These are phyloP conservation scores for Ballota nigra DNA, from an alignment of 257 asterid genomes.

Conservation along the genomic window DNA sequence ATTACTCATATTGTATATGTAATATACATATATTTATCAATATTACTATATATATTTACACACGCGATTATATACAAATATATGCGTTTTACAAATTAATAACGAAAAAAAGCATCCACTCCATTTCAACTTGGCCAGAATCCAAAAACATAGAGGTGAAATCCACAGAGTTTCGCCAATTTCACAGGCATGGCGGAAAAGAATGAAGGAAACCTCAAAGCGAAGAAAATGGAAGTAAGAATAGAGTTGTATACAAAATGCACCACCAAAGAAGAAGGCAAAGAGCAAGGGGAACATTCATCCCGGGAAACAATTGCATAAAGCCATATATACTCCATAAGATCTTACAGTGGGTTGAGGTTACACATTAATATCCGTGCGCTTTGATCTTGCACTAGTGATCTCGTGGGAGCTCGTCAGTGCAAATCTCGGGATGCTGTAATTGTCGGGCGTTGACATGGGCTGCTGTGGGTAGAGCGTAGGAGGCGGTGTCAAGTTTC, in stretches of 20 bases:
- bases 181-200: not conserved
- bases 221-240: conserved; percentile 19
- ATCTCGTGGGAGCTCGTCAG: conserved; percentile 43
- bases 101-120: not conserved
- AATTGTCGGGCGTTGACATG: conserved; percentile 68
- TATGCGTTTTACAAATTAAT: no score
- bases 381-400: conserved; percentile 58
- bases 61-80: no score
- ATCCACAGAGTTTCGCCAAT: not conserved
- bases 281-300: not conserved
- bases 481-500: conserved; percentile 91
- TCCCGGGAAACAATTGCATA: not conserved
- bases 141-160: not conserved
- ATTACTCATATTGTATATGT: no score
- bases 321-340: not conserved
- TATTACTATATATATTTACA: no score
- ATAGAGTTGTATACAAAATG: not conserved
- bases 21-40: no score
- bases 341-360: not conserved
- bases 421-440: conserved; percentile 67
- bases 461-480: conserved; percentile 98
- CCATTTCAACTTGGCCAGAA: not conserved
- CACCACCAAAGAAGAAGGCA: not conserved
- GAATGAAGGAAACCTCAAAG: not conserved
- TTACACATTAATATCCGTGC: conserved; percentile 77